Evolutionary conservation across 1,139 yeast species (phyloP), one percentile per base, ranked within the genome.

Genomic region (Cylindricascospora bacillispora): DNA sequence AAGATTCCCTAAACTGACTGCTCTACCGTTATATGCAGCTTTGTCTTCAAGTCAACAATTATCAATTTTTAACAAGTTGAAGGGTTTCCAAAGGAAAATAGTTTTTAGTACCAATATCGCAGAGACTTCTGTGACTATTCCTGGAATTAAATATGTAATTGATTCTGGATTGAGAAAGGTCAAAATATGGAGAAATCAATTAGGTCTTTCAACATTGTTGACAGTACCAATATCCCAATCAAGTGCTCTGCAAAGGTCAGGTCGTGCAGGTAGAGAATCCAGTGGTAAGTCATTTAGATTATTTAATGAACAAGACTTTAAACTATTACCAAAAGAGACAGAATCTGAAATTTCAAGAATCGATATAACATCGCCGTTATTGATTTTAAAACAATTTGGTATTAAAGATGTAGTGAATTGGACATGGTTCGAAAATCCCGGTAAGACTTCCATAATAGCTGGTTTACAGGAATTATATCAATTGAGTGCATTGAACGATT

Each of bases 191-290:
- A 72, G 89, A 45, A 94, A 89, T 46, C 85, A 78, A 44, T 60
- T 86, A 25, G 97, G 97, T 0, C 65, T 89, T 26, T 92, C 95
- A 9, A 81, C 97, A 0, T 67, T 89, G 48, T 61, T 86, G 29
- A 85, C 95, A 0, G 83, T 92, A 0, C 89, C 98, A 1, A 77
- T 92, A 13, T 85, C 97, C 0, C 85, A 81, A 48, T 93, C 97
- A 0, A 80, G 94, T 24, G 98, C 98, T 0, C 71, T 79, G 26
- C 99, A 89, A 60, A 67, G 99, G 57, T 77, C 92, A 35, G 99
- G 99, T 54, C 81, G 99, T 66, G 98, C 98, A 16, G 99, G 99
- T 42, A 82, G 99, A 71, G 97, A 89, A 59, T 67, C 72, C 5
- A 73, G 80, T 25, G 99, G 99, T 30, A 89, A 86, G 53, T 85